A percentile compares a stretch with the other conserved stretches of the same genome.
phyloP scores from a whole-genome alignment of 2,329 filamentous ascomycete species.

The Colletotrichum lindemuthianum region DNA sequence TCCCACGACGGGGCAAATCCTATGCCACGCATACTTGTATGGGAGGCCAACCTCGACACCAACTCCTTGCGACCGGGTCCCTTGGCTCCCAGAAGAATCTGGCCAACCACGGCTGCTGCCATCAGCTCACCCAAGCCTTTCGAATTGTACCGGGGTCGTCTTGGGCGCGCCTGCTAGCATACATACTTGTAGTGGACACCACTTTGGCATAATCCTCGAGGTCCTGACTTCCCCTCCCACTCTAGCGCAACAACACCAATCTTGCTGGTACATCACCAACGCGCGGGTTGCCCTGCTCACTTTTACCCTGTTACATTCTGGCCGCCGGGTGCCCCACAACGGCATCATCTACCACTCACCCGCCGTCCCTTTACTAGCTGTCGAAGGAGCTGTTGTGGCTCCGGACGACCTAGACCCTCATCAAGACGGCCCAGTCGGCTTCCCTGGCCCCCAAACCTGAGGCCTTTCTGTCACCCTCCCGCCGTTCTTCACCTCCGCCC shows the following conservation, averaged over 20 bases:
- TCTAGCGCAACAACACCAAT: conserved; percentile 28
- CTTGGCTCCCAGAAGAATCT: conserved; percentile 16
- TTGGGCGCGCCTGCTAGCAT: conserved; percentile 6
- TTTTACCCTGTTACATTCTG: conserved; percentile 9
- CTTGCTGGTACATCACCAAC: conserved; percentile 21
- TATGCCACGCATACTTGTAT: not conserved
- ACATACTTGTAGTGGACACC: conserved; percentile 3
- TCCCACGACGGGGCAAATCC: conserved; percentile 1
- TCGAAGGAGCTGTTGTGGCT: conserved; percentile 26
- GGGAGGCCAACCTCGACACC: conserved; percentile 6
- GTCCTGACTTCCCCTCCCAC: conserved; percentile 17
- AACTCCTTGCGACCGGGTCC: conserved; percentile 13
- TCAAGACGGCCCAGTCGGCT: conserved; percentile 9
- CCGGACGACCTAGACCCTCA: conserved; percentile 21
- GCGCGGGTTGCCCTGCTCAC: conserved; percentile 17
- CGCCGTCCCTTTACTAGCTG: not conserved
- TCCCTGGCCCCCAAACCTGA: conserved; percentile 14
- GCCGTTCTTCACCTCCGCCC: not conserved
- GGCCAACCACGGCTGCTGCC: conserved; percentile 22
- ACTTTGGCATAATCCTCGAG: conserved; percentile 21
- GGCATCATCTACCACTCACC: conserved; percentile 19
- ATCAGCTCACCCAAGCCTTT: conserved; percentile 11
- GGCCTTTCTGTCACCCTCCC: conserved; percentile 1
- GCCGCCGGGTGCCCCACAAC: conserved; percentile 25
- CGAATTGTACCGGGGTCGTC: conserved; percentile 29